Conservation (phyloP, 495 filamentous ascomycete genomes). For the Penicillium macrosclerotiorum region DNA sequence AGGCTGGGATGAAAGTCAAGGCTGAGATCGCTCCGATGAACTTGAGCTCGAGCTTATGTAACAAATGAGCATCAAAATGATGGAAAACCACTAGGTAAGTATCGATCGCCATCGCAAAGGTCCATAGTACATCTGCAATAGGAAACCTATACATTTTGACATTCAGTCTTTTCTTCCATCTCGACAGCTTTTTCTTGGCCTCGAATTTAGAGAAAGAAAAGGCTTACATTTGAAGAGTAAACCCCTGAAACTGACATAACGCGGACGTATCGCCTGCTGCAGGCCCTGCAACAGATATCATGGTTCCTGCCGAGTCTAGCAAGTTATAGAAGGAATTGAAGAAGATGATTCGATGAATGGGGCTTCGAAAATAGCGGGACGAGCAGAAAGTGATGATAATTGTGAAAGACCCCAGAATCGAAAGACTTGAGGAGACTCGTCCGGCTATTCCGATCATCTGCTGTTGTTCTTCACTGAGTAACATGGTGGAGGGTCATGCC, state of each 20-base stretch:
- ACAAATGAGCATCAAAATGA: slow-evolving; percentile 35
- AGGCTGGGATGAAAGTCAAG: slow-evolving; percentile 41
- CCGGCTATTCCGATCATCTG: slow-evolving; percentile 30
- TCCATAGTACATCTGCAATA: slow-evolving; percentile 49
- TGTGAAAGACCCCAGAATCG: slow-evolving; percentile 34
- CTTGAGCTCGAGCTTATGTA: slow-evolving; percentile 41
- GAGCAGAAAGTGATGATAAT: slow-evolving; percentile 39
- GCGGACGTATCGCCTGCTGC: slow-evolving; percentile 35
- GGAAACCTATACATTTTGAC: slow-evolving; percentile 40
- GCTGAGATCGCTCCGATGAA: slow-evolving; percentile 36
- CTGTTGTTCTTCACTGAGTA: slow-evolving; percentile 32
- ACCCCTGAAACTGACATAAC: slow-evolving; percentile 48
- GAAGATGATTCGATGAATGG: slow-evolving; percentile 48
- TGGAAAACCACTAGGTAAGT: slow-evolving; percentile 46
- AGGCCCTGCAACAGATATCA: slow-evolving; percentile 44
- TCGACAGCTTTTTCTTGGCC: too few relatives aligned
- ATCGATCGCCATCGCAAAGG: slow-evolving; percentile 46
- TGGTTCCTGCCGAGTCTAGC: slow-evolving; percentile 43
- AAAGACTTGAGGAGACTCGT: slow-evolving; percentile 38
- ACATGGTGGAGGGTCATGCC: slow-evolving; percentile 19
- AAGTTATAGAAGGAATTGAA: slow-evolving; percentile 47
- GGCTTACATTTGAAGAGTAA: slow-evolving; percentile 46
- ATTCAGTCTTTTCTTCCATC: not conserved
- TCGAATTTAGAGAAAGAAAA: too few relatives aligned
- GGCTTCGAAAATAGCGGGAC: slow-evolving; percentile 44